Conservation (phyloP, 2,329 filamentous ascomycete genomes). For the Phialophora macrospora region DNA sequence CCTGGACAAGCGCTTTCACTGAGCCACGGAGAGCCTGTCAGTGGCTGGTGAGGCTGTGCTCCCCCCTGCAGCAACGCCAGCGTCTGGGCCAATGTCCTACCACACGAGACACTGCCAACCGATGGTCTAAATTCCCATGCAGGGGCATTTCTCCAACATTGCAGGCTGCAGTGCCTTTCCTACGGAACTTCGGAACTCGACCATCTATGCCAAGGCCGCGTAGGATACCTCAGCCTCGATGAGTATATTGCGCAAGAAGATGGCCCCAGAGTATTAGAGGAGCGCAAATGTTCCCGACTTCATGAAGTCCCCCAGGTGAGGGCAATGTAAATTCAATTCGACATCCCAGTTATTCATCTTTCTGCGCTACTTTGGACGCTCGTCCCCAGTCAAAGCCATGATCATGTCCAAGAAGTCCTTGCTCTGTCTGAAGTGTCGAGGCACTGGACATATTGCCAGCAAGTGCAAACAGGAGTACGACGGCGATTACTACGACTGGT, state of each 20-base stretch:
- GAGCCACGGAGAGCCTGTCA: not conserved
- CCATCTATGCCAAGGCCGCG: too few species aligned
- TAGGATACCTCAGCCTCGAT: too few species aligned
- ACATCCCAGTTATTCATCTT: not conserved
- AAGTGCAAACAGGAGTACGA: not conserved
- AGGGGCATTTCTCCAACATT: not conserved
- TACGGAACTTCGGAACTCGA: too few species aligned
- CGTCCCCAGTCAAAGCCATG: not conserved
- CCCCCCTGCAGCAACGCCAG: not conserved
- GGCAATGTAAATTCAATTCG: too few species aligned
- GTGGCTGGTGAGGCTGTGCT: not conserved
- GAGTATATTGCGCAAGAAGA: too few species aligned
- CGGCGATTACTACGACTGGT: not conserved
- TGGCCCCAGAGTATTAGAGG: too few species aligned
- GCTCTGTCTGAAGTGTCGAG: conserved; percentile 1
- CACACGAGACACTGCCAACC: too few species aligned
- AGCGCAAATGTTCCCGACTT: too few species aligned
- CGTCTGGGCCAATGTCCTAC: not conserved
- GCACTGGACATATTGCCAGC: not conserved
- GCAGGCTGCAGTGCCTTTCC: too few species aligned
- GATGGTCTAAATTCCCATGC: not conserved
- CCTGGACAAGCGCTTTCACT: not conserved
- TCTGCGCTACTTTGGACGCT: not conserved
- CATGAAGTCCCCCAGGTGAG: too few species aligned
- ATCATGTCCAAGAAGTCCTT: not conserved